Conservation (phyloP, 2,329 filamentous ascomycete species). For the Alternaria conjuncta region DNA sequence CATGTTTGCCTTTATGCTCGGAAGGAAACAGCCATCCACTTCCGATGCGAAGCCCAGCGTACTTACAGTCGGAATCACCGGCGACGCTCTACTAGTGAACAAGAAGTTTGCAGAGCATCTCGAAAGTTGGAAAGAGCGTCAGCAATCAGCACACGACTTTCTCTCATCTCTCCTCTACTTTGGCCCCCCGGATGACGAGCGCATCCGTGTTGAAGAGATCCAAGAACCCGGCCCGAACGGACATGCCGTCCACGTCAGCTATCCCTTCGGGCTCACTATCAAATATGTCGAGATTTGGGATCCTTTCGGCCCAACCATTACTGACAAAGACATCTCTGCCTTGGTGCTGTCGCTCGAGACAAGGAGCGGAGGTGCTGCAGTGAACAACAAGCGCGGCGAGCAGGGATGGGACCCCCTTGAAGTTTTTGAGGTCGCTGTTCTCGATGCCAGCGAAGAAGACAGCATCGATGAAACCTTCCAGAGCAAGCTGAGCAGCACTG, state of each 20-base stretch:
- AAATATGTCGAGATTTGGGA: conserved; percentile 87
- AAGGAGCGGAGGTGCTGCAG: conserved; percentile 77
- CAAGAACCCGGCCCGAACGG: conserved; percentile 57
- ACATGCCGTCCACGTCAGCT: conserved; percentile 61
- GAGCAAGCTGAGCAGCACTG: conserved; percentile 89
- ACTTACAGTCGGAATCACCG: conserved; percentile 86
- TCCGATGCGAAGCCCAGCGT: conserved; percentile 51
- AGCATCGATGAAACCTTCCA: conserved; percentile 67
- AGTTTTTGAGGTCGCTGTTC: conserved; percentile 87
- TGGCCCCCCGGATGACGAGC: conserved; percentile 57
- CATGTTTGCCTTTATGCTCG: conserved; percentile 77
- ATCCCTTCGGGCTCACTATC: conserved; percentile 70
- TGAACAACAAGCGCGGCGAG: conserved; percentile 81
- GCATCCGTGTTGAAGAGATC: conserved; percentile 53
- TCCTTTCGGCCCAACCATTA: conserved; percentile 88
- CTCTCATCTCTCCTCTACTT: conserved; percentile 67
- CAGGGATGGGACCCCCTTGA: conserved; percentile 78
- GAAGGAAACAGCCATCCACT: conserved; percentile 35
- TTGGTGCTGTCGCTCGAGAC: conserved; percentile 91
- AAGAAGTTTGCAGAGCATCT: conserved; percentile 87
- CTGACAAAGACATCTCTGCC: conserved; percentile 76
- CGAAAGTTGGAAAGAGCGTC: conserved; percentile 79
- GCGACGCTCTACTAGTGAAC: conserved; percentile 81
- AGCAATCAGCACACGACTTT: conserved; percentile 73
- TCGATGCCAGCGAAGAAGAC: conserved; percentile 69